Evolutionary conservation across 1,284 basidiomycete species (phyloP).

Genomic region (Kalmanozyma brasiliensis): DNA sequence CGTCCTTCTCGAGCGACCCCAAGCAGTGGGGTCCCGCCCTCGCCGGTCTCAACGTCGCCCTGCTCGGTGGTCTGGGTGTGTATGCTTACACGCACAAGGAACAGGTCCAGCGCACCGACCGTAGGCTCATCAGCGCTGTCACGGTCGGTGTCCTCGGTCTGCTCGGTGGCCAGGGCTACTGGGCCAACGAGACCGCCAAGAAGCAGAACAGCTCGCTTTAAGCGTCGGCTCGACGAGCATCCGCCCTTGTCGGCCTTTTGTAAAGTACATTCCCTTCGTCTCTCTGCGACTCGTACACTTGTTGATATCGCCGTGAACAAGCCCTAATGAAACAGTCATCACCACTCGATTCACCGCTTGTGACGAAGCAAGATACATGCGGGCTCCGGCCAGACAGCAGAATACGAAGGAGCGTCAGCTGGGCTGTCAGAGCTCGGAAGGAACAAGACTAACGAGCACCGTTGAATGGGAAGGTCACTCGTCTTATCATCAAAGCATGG

Average conservation of each 20-base stretch:
- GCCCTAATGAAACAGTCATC: slow-evolving; percentile 1
- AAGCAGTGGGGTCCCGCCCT: slow-evolving; percentile 64
- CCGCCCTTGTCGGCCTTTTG: background rate
- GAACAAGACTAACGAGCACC: no score
- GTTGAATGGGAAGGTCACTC: no score
- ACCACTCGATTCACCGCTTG: slow-evolving; percentile 8
- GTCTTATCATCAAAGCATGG: no score
- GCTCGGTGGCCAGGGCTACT: slow-evolving; percentile 61
- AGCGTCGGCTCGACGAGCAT: background rate
- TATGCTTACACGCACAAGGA: slow-evolving; percentile 64
- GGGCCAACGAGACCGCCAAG: slow-evolving; percentile 52
- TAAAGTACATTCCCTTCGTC: slow-evolving; percentile 15
- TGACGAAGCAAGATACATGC: background rate
- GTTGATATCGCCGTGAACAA: background rate
- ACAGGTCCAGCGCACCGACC: slow-evolving; percentile 56
- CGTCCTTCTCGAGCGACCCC: slow-evolving; percentile 59
- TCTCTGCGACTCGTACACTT: background rate
- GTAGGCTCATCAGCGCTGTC: slow-evolving; percentile 54
- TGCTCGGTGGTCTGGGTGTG: slow-evolving; percentile 62
- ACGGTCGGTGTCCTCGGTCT: slow-evolving; percentile 58
- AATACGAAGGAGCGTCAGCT: no score
- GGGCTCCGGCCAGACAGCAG: background rate
- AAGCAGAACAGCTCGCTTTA: slow-evolving; percentile 45
- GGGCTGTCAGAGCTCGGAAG: no score
- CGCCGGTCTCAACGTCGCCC: slow-evolving; percentile 61